A percentile compares a stretch with the other conserved stretches of the same genome.
phyloP scores from a whole-genome alignment of 371 early-diverging fungal species.

The Mortierella sp. region DNA sequence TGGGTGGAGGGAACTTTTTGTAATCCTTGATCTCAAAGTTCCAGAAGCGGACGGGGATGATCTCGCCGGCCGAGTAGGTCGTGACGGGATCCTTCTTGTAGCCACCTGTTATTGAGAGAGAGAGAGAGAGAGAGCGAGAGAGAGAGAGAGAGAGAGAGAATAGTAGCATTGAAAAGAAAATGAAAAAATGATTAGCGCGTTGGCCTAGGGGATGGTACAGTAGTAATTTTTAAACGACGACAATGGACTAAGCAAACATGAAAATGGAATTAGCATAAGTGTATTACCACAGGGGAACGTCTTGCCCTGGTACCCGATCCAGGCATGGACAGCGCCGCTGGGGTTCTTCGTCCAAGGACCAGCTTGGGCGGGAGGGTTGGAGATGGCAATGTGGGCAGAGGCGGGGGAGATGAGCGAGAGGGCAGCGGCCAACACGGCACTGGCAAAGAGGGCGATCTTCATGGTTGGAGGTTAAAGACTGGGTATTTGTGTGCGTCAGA shows the following conservation, averaged over 20 bases:
- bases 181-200: not conserved
- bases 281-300: constrained; percentile 22
- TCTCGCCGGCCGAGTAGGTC: constrained; percentile 33
- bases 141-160: not conserved
- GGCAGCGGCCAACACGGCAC: constrained; percentile 3
- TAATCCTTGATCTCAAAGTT: constrained; percentile 20
- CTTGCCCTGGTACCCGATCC: constrained; percentile 28
- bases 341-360: constrained; percentile 29
- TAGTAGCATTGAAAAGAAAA: not conserved
- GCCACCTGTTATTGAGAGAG: constrained; percentile 2
- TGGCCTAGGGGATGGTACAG: not conserved
- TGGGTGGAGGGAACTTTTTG: constrained; percentile 17
- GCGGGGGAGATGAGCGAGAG: constrained; percentile 10
- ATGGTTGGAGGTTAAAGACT: constrained; percentile 2
- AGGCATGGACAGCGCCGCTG: constrained; percentile 21
- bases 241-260: not conserved
- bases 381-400: constrained; percentile 33
- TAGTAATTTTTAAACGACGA: too few relatives aligned
- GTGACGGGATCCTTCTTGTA: constrained; percentile 23
- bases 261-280: not conserved
- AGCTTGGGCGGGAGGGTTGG: constrained; percentile 32
- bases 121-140: too few relatives aligned
- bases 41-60: constrained; percentile 33
- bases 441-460: constrained; percentile 15
- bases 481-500: not conserved